phyloP scores from a whole-genome alignment of 2,329 filamentous ascomycete genomes.

The Nannizziopsis arthrosporioides region DNA sequence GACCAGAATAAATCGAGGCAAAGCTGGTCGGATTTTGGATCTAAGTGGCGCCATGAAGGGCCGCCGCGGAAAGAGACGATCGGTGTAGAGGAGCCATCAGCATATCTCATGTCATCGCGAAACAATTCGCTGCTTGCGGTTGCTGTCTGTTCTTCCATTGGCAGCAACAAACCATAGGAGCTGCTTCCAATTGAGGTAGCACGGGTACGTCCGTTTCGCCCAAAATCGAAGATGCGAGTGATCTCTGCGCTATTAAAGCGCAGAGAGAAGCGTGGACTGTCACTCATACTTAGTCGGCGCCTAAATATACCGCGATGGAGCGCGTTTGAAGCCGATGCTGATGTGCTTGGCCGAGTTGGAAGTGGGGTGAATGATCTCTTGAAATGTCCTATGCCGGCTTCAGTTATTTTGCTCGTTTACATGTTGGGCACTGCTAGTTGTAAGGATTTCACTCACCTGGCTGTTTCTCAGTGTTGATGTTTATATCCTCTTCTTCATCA shows the following conservation, averaged over 20 bases:
- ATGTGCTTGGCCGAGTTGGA: background rate
- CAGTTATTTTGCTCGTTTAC: background rate
- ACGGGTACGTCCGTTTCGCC: slow-evolving; percentile 2
- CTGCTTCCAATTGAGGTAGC: slow-evolving; percentile 8
- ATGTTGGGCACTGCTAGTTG: background rate
- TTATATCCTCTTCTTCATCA: slow-evolving; percentile 7
- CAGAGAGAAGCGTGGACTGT: slow-evolving; percentile 15
- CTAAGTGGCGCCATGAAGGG: slow-evolving; percentile 22
- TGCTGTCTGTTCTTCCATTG: slow-evolving; percentile 6
- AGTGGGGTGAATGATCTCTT: slow-evolving; percentile 3
- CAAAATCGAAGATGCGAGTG: slow-evolving; percentile 12
- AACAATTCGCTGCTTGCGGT: slow-evolving; percentile 8
- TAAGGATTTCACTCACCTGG: slow-evolving; percentile 1
- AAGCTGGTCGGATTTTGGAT: slow-evolving; percentile 19
- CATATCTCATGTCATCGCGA: slow-evolving; percentile 9
- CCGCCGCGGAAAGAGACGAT: slow-evolving; percentile 22
- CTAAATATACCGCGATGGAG: slow-evolving; percentile 4
- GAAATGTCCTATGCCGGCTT: background rate
- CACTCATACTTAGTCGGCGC: slow-evolving; percentile 23
- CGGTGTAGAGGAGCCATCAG: slow-evolving; percentile 10
- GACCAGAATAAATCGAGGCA: slow-evolving; percentile 31
- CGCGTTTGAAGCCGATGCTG: slow-evolving; percentile 4
- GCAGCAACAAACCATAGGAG: slow-evolving; percentile 10
- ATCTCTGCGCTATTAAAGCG: slow-evolving; percentile 10
- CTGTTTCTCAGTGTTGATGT: slow-evolving; percentile 4